Evolutionary conservation across 352 stramenopile species (phyloP), one percentile per base, ranked within the genome.

Genomic region (Globisporangium cederbergense): DNA sequence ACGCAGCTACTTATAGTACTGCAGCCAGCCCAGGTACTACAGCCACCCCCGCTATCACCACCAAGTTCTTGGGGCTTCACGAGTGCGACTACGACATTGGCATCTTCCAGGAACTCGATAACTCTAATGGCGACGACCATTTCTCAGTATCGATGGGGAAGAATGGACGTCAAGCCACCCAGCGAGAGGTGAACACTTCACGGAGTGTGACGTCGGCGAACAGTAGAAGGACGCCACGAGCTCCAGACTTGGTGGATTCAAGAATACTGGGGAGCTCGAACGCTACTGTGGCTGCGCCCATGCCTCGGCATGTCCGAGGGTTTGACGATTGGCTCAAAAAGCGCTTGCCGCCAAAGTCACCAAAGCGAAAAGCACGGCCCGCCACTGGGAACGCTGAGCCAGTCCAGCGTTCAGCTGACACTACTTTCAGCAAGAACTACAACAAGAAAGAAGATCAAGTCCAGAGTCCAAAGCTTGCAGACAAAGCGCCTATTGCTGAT

Each of bases 301-400:
- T 16, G 18, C 8, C 20, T 22, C n/a, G 28, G 20, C 28, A 72
- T 4, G 74, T 89, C 5, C 70, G 72, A 42, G 77, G 76, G 1
- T 70, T 84, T 18, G 66, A 78, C 10, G 66, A 60, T 1, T 86
- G 79, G 76, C 62, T 89, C 10, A 50, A 74, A 42, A 76, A 71
- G 43, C 68, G 61, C 3, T 64, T 70, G 14, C 60, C 52, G 0
- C 60, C 67, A 13, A 60, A 66, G n/a, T 62, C 47, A 2, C 46
- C 55, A 40, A 34, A n/a, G 16, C 22, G 28, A 2, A 16, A n/a
- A 45, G 40, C 20, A 8, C 20, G 16, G 8, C 9, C 58, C 45
- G 67, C 64, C 5, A 68, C 70, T 13, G 45, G 51, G 10, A 58
- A 59, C 3, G 16, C 63, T 0, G 30, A 49, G 8, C 65, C 65